These are phyloP conservation scores for Metschnikowia proteae DNA, from an alignment of 805 yeast species.

Conservation along the genomic window DNA sequence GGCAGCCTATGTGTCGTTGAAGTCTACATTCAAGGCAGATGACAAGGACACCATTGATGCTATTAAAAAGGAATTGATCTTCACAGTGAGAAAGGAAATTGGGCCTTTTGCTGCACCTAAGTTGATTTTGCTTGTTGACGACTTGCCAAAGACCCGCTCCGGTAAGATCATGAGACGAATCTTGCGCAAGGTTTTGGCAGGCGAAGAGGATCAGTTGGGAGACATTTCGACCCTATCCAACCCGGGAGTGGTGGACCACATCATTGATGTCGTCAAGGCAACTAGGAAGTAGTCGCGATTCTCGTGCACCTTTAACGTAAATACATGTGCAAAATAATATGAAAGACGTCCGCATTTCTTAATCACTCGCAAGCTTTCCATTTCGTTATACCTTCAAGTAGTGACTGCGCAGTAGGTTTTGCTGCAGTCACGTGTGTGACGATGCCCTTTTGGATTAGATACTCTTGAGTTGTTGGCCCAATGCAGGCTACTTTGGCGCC, in stretches of 20 bases:
- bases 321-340: background rate
- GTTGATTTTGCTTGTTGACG: constrained; percentile 74
- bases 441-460: constrained; percentile 49
- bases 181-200: constrained; percentile 85
- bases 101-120: constrained; percentile 98
- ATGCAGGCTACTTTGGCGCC: constrained; percentile 65
- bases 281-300: constrained; percentile 14
- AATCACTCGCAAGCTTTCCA: constrained; percentile 3
- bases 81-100: constrained; percentile 87
- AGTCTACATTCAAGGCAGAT: constrained; percentile 36
- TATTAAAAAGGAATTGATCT: constrained; percentile 67
- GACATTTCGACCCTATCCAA: constrained; percentile 87
- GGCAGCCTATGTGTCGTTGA: constrained; percentile 87
- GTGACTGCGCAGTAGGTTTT: constrained; percentile 66
- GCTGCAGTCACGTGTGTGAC: constrained; percentile 60
- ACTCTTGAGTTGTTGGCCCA: constrained; percentile 86
- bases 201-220: constrained; percentile 90
- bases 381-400: constrained; percentile 38
- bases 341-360: background rate
- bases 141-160: constrained; percentile 96
- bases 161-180: constrained; percentile 99
- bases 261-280: constrained; percentile 63
- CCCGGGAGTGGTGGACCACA: constrained; percentile 75
- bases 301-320: background rate
- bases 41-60: constrained; percentile 45